These are phyloP conservation scores for Trichoderma harzianum DNA, from an alignment of 2,329 filamentous ascomycete genomes.

Conservation along the genomic window DNA sequence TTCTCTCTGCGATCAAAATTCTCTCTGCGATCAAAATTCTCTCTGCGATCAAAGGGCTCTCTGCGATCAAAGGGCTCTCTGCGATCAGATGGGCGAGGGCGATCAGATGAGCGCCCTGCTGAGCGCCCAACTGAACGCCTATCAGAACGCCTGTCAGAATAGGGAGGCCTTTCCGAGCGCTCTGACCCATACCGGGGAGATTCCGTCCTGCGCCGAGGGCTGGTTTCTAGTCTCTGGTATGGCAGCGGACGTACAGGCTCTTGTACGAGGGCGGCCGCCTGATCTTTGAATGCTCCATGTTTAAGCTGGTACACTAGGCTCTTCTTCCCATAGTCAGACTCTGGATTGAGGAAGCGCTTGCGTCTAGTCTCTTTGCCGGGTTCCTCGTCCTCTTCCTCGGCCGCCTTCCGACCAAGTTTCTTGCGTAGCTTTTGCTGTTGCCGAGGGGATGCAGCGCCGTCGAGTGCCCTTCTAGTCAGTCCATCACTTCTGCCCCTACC, in stretches of 20 bases:
- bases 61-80: not conserved
- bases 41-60: not conserved
- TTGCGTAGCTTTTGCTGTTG: constrained; percentile 48
- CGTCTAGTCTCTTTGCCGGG: constrained; percentile 42
- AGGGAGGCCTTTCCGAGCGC: not conserved
- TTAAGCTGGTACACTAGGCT: constrained; percentile 56
- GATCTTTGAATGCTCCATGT: constrained; percentile 38
- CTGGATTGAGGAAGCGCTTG: constrained; percentile 51
- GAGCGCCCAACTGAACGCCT: not conserved
- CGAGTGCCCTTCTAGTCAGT: constrained; percentile 29
- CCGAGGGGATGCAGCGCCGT: constrained; percentile 29
- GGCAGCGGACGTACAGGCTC: constrained; percentile 26
- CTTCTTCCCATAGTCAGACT: constrained; percentile 49
- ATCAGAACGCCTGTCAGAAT: not conserved
- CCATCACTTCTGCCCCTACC: constrained; percentile 22
- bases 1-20: too few relatives aligned
- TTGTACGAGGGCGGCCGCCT: constrained; percentile 26
- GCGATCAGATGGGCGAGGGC: not conserved
- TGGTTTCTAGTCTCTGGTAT: constrained; percentile 2
- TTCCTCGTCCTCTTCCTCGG: constrained; percentile 33
- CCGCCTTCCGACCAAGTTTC: constrained; percentile 45
- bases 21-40: not conserved
- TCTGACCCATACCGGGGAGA: not conserved
- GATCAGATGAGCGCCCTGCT: not conserved
- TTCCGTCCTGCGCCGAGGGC: not conserved